A percentile compares a stretch with the other conserved stretches of the same genome.
Conservation (phyloP, 345 rosid genomes). For the Trapa incisa region DNA sequence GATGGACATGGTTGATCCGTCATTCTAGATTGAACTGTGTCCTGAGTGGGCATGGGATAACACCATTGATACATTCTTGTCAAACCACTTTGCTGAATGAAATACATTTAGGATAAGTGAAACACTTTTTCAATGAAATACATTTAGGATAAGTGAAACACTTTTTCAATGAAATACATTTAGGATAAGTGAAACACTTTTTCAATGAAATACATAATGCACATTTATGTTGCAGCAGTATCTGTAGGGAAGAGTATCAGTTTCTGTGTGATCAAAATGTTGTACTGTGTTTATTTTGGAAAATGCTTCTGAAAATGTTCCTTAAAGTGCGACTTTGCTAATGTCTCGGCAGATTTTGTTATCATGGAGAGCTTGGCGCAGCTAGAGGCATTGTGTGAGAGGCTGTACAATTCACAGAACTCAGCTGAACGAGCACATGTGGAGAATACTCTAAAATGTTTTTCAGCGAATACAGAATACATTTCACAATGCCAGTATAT, state of each 20-base stretch:
- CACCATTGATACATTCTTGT: not conserved
- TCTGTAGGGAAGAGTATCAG: not conserved
- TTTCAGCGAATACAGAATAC: conserved; percentile 77
- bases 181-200: too few species aligned
- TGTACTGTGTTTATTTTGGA: not conserved
- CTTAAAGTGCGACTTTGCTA: not conserved
- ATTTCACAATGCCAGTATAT: conserved; percentile 94
- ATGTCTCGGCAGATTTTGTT: conserved; percentile 2
- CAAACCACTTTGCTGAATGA: not conserved
- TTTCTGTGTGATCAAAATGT: not conserved
- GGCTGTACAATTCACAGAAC: conserved; percentile 88
- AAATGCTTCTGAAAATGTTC: not conserved
- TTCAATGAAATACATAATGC: not conserved
- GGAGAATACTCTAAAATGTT: conserved; percentile 84
- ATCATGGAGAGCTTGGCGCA: conserved; percentile 95
- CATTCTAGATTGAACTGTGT: not conserved
- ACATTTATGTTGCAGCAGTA: not conserved
- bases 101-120: not conserved
- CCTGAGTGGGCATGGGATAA: not conserved
- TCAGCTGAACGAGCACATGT: conserved; percentile 84
- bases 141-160: not conserved
- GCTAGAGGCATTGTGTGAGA: conserved; percentile 93
- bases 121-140: not conserved
- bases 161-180: not conserved
- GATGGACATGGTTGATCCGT: not conserved